phyloP scores from a whole-genome alignment of 2,329 filamentous ascomycete genomes.

The Fusarium mexicanum region DNA sequence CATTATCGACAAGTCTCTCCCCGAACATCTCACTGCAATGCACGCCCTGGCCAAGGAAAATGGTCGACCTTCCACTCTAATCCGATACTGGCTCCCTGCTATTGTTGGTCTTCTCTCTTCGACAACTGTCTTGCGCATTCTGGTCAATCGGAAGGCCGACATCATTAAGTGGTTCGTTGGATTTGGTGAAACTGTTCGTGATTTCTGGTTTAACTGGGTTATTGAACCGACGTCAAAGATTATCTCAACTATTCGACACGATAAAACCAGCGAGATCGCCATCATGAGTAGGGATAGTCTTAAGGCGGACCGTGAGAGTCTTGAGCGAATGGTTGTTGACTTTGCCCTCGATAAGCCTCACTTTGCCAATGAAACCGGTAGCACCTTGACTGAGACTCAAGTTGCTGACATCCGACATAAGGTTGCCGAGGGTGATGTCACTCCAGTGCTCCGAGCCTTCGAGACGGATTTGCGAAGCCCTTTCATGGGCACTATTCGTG shows the following conservation, averaged over 20 bases:
- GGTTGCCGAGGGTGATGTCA: conserved; percentile 91
- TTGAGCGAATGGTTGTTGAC: conserved; percentile 98
- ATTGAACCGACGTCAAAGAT: conserved; percentile 85
- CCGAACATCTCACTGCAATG: conserved; percentile 70
- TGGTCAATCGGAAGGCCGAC: conserved; percentile 78
- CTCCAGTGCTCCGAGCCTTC: conserved; percentile 89
- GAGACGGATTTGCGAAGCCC: conserved; percentile 87
- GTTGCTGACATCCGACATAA: conserved; percentile 79
- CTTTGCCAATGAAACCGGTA: conserved; percentile 57
- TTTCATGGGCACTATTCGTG: conserved; percentile 82
- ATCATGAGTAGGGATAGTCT: conserved; percentile 96
- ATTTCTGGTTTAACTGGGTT: conserved; percentile 98
- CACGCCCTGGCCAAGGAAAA: conserved; percentile 67
- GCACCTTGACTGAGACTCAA: conserved; percentile 71
- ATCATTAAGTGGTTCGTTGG: conserved; percentile 83
- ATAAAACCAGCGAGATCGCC: conserved; percentile 91
- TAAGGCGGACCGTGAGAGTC: conserved; percentile 86
- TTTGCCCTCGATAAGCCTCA: conserved; percentile 87
- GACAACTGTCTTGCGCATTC: conserved; percentile 83
- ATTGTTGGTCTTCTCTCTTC: conserved; percentile 79
- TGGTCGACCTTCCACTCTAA: conserved; percentile 77
- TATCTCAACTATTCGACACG: conserved; percentile 91
- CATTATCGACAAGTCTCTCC: conserved; percentile 75
- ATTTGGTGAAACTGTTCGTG: conserved; percentile 79
- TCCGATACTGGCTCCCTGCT: conserved; percentile 90